phyloP scores from a whole-genome alignment of 768 basidiomycete genomes.

The Suillus americanus region DNA sequence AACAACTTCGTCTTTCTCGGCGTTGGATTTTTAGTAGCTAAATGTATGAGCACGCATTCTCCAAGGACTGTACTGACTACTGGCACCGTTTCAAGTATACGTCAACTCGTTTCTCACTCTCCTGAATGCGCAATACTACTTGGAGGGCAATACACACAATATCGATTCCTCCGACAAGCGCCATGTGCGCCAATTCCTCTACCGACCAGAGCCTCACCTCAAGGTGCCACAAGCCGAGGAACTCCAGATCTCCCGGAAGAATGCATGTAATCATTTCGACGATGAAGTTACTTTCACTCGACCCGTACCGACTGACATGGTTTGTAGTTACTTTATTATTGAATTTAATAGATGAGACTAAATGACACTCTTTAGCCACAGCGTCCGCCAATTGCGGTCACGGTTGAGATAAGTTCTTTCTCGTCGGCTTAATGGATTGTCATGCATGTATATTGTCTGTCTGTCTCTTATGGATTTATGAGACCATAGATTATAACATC shows the following conservation, averaged over 20 bases:
- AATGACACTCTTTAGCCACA: background rate
- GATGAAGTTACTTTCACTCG: background rate
- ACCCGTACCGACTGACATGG: background rate
- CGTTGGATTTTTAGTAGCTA: constrained; percentile 2
- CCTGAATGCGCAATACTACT: constrained; percentile 1
- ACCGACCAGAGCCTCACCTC: background rate
- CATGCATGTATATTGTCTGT: background rate
- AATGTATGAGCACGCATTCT: background rate
- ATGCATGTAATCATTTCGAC: background rate
- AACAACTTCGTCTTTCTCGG: constrained; percentile 1
- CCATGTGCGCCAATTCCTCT: background rate
- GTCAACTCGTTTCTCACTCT: constrained; percentile 1
- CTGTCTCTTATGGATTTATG: background rate
- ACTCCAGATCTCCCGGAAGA: background rate
- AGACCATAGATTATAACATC: background rate
- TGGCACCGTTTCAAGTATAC: background rate
- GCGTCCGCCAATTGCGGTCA: background rate
- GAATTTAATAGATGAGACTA: background rate
- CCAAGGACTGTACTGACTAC: background rate
- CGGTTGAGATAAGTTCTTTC: background rate
- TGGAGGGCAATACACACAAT: background rate
- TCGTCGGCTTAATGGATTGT: background rate
- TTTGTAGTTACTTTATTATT: background rate
- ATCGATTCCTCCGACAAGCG: background rate
- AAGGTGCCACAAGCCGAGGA: background rate